Evolutionary conservation across 768 basidiomycete genomes (phyloP), one percentile per base, ranked within the genome.

Genomic region (Suillus placidus): DNA sequence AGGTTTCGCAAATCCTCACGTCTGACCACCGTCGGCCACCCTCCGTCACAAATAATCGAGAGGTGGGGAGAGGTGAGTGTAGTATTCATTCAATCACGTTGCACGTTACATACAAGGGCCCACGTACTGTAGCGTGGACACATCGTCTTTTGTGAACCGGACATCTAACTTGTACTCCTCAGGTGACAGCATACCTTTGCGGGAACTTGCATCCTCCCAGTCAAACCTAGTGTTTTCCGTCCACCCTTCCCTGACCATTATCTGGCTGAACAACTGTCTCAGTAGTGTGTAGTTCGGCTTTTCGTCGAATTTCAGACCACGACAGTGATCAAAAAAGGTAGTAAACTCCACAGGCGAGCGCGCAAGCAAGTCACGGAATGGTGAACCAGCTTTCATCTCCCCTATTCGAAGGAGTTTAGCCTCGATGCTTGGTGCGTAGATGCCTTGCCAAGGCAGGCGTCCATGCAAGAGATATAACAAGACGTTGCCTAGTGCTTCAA

Each of bases 361-460:
- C 7, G n/a, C 60, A 13, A 63, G 47, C 20, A 63, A 30, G 34
- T 63, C 62, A 37, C 23, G 18, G 26, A 63, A 57, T 18, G 34
- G 3, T n/a, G 6, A 14, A 6, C 62, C 51, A 30, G 51, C 30
- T 51, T 55, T 75, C 70, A 70, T 71, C 42, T 71, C 65, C 2
- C 62, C 64, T 1, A 68, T 64, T 14, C 55, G 57, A 30, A 37
- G 49, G 1, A 68, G 20, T 20, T 69, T 67, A 2, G 51, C 34
- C 23, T 66, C 42, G 18, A 57, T 20, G 52, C 47, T 57, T 13
- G 42, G 54, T 6, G 67, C 60, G 20, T 57, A 49, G 40, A 73
- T 62, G 10, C 61, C 72, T 62, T 71, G 63, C 74, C 74, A 75
- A 3, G 74, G 74, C 2, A 75, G 68, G 10, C 34, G 20, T 5